phyloP scores from a whole-genome alignment of 768 basidiomycete species.

The Leccinum ochraceum region DNA sequence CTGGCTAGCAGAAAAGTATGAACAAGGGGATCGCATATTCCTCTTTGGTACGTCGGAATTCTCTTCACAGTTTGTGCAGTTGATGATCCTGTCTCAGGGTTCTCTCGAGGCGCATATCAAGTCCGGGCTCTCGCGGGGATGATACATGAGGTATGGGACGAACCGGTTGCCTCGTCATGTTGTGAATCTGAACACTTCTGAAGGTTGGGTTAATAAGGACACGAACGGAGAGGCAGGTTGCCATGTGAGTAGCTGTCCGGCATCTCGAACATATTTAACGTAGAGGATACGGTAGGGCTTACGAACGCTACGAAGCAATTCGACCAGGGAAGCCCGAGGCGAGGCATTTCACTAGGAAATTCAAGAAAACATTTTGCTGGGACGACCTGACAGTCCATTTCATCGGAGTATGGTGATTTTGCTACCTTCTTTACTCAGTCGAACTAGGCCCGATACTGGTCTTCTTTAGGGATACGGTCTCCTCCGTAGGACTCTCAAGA shows the following conservation, averaged over 20 bases:
- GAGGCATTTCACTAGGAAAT: background rate
- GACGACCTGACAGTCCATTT: constrained; percentile 24
- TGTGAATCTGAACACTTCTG: background rate
- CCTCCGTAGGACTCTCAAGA: constrained; percentile 53
- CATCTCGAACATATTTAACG: background rate
- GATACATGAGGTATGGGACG: background rate
- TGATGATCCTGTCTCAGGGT: background rate
- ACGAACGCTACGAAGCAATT: background rate
- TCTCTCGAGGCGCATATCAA: constrained; percentile 2
- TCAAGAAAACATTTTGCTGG: background rate
- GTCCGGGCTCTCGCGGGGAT: background rate
- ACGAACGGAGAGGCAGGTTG: background rate
- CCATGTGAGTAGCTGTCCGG: background rate
- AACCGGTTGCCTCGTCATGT: background rate
- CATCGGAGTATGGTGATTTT: constrained; percentile 44
- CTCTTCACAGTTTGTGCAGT: background rate
- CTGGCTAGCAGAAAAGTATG: background rate
- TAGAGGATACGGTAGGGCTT: background rate
- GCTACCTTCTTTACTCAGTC: background rate
- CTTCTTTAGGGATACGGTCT: constrained; percentile 53
- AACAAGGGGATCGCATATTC: background rate
- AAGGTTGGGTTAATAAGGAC: background rate
- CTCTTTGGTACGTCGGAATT: background rate
- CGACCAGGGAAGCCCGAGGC: background rate
- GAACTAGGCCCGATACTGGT: background rate